Evolutionary conservation across 257 asterid species (phyloP).

Genomic region (Solanum paucissectum): DNA sequence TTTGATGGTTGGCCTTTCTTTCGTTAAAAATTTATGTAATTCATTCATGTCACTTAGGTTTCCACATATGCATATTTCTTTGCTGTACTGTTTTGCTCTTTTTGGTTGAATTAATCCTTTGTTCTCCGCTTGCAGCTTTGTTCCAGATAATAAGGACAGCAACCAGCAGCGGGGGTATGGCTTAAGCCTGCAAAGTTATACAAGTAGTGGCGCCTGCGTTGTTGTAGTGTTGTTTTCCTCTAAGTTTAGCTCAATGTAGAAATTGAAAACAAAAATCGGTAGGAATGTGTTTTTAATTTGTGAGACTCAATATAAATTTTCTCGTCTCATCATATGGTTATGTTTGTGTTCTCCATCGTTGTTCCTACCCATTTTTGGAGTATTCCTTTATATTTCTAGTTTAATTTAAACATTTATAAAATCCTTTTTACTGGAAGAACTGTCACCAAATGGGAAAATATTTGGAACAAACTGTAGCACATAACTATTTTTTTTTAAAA

Average conservation of each 20-base stretch:
- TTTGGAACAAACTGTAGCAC: background rate
- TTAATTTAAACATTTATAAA: background rate
- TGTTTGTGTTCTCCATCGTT: background rate
- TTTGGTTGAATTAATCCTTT: background rate
- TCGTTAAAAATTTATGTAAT: background rate
- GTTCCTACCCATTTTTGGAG: background rate
- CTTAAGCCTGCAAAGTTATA: conserved; percentile 17
- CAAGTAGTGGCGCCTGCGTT: background rate
- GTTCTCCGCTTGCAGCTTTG: conserved; percentile 38
- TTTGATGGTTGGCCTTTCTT: background rate
- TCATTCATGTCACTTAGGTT: background rate
- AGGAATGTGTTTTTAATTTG: background rate
- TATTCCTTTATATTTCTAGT: background rate
- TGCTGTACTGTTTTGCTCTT: background rate
- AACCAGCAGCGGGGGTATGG: conserved; percentile 82
- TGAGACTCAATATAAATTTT: background rate
- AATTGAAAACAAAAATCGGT: background rate
- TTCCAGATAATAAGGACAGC: conserved; percentile 96
- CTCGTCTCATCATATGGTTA: background rate
- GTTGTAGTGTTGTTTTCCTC: background rate
- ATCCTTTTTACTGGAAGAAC: background rate
- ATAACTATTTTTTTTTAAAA: background rate
- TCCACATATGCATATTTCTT: background rate
- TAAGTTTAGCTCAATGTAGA: conserved; percentile 4
- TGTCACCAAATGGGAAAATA: background rate